Base-by-base conservation (phyloP, 257 asterid genomes). In the Solanum bulbocastanum region DNA sequence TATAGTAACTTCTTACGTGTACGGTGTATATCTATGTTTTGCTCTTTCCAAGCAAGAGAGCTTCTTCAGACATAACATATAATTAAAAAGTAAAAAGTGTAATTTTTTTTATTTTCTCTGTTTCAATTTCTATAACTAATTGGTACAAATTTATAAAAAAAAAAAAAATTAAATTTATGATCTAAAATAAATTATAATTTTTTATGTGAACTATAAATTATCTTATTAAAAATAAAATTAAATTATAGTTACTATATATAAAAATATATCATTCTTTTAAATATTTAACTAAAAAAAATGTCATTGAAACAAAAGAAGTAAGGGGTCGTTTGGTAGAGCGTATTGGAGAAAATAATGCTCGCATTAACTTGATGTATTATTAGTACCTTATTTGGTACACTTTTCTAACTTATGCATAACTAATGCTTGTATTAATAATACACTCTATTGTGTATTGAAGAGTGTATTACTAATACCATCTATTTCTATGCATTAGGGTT, bases 181-280 rank as follows among this genome's bases (percentile, higher is more conserved):
- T 23, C 3, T 62, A 62, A 62, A 23, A 62, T 5, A 10, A 10
- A 4, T 56, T 2, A 56, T 56, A 56, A 2, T 6, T 20, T 9
- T 62, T 60, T 62, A 2, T 60, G 2, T 62, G 14, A 20, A 62
- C 30, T 23, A 62, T 62, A 62, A 62, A 62, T n/a, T 4, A 62
- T n/a, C 6, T 23, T 23, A 10, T n/a, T n/a, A 62, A 2, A 4
- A 10, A 4, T 62, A 10, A n/a, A 10, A 4, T n/a, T 0, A 23
- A 62, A n/a, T n/a, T n/a, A 10, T 18, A 56, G 4, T 10, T n/a
- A 23, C 6, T 62, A 10, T 10, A 22, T 23, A 4, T 62, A 23
- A 62, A 62, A 23, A 23, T 4, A 23, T 23, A 23, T 23, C 71
- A 23, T 60, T 60, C 6, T 60, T 60, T 10, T 60, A 60, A 6